A percentile compares a stretch with the other conserved stretches of the same genome.
Conservation (phyloP, 306 rosid genomes). For the Carpinus viminea region DNA sequence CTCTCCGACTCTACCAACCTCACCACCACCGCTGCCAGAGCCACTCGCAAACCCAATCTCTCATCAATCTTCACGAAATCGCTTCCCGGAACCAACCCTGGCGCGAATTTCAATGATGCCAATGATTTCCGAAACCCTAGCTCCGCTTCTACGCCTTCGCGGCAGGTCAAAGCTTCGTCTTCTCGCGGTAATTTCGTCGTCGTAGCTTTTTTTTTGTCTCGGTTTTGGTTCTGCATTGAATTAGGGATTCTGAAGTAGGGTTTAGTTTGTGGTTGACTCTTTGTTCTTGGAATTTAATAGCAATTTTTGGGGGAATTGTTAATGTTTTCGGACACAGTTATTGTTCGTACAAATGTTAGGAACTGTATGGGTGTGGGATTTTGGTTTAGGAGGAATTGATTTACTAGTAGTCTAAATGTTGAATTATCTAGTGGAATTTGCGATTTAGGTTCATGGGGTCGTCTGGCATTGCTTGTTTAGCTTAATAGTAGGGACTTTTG, state of each 20-base stretch:
- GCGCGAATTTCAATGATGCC: not conserved
- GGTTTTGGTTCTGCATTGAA: not conserved
- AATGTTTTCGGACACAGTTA: not conserved
- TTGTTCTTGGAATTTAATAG: not conserved
- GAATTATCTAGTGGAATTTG: not conserved
- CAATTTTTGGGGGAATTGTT: not conserved
- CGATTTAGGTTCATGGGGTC: not conserved
- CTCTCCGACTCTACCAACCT: conserved; percentile 66
- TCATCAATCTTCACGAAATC: conserved; percentile 30
- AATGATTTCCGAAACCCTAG: conserved; percentile 28
- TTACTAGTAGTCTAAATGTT: not conserved
- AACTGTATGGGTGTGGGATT: not conserved
- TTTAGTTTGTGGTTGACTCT: conserved; percentile 8
- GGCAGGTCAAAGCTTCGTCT: conserved; percentile 21
- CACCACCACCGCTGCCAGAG: conserved; percentile 22
- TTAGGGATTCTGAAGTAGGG: not conserved
- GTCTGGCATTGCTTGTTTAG: not conserved
- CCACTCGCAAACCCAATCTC: conserved; percentile 29
- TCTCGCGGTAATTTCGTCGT: conserved; percentile 16
- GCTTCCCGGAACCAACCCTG: not conserved
- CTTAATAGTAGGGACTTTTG: too few species aligned
- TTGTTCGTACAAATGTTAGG: not conserved
- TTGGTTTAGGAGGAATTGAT: not conserved
- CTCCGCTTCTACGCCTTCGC: conserved; percentile 32
- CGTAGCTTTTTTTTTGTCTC: not conserved